A percentile compares a stretch with the other conserved stretches of the same genome.
Evolutionary conservation across 2,329 filamentous ascomycete species (phyloP).

Genomic region (Cercospora sojina): DNA sequence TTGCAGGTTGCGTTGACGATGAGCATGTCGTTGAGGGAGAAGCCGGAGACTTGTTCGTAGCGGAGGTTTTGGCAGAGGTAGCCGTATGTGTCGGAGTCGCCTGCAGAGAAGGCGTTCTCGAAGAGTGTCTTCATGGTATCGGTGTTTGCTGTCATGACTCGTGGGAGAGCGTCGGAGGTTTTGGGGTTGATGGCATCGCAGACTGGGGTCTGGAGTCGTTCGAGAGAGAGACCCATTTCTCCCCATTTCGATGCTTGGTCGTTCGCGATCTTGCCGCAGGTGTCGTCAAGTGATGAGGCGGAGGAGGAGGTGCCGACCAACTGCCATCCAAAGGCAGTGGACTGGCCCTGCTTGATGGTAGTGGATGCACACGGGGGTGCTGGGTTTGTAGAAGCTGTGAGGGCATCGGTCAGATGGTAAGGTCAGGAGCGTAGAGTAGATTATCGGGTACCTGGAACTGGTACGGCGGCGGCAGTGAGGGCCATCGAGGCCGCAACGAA

Average conservation of each 20-base stretch:
- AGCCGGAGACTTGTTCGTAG: slow-evolving; percentile 26
- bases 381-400: slow-evolving; percentile 2
- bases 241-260: slow-evolving; percentile 27
- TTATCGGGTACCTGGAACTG: slow-evolving; percentile 12
- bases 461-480: slow-evolving; percentile 9
- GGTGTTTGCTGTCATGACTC: slow-evolving; percentile 27
- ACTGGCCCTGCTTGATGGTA: slow-evolving; percentile 27
- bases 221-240: slow-evolving; percentile 23
- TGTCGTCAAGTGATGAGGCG: slow-evolving; percentile 24
- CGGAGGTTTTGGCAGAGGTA: slow-evolving; percentile 33
- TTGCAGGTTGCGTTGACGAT: slow-evolving; percentile 29
- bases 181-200: slow-evolving; percentile 26
- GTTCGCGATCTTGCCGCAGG: slow-evolving; percentile 26
- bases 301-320: slow-evolving; percentile 29
- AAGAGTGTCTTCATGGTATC: slow-evolving; percentile 30
- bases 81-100: slow-evolving; percentile 19
- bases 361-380: slow-evolving; percentile 15
- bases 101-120: slow-evolving; percentile 26
- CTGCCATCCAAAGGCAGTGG: slow-evolving; percentile 34
- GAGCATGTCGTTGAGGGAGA: slow-evolving; percentile 25
- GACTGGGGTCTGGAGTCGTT: slow-evolving; percentile 25
- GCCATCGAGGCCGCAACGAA: slow-evolving; percentile 24
- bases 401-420: not conserved
- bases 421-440: not conserved
- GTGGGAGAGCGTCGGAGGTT: slow-evolving; percentile 23